These are phyloP conservation scores for Byssothecium circinans DNA, from an alignment of 2,329 filamentous ascomycete genomes.

Conservation along the genomic window DNA sequence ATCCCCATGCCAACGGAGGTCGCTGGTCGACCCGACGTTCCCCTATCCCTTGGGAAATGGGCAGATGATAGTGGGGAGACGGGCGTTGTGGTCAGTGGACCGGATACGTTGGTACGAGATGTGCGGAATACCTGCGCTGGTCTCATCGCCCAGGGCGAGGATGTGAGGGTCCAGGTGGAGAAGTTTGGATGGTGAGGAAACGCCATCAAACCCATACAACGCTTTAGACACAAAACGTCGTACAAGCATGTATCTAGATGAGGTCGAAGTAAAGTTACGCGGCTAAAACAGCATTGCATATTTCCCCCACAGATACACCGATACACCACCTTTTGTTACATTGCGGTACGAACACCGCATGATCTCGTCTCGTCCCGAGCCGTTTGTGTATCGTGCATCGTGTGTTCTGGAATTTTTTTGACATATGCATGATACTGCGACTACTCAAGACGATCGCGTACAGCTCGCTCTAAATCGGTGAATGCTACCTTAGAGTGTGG, in stretches of 20 bases:
- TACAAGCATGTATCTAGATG: not conserved
- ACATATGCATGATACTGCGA: too few relatives aligned
- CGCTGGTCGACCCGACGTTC: constrained; percentile 58
- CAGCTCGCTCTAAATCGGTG: not conserved
- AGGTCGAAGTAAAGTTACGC: too few relatives aligned
- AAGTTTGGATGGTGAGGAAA: constrained; percentile 65
- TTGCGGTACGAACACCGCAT: too few relatives aligned
- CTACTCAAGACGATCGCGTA: too few relatives aligned
- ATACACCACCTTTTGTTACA: too few relatives aligned
- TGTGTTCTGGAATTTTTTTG: too few relatives aligned
- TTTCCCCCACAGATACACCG: too few relatives aligned
- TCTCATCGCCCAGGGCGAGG: constrained; percentile 51
- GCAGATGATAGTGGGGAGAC: constrained; percentile 40
- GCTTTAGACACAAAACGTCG: too few relatives aligned
- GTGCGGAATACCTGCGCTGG: constrained; percentile 62
- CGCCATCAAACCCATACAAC: not conserved
- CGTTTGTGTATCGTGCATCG: too few relatives aligned
- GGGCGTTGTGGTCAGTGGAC: constrained; percentile 63
- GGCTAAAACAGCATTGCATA: too few relatives aligned
- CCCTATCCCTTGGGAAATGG: constrained; percentile 46
- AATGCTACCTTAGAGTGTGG: not conserved
- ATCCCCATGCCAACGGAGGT: constrained; percentile 59
- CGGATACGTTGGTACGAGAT: constrained; percentile 62
- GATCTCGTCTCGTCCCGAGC: too few relatives aligned
- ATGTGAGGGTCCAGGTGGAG: constrained; percentile 61